A percentile compares a stretch with the other conserved stretches of the same genome.
These are phyloP conservation scores for Nematocida sp. DNA, from an alignment of 371 early-diverging fungal species.

Conservation along the genomic window DNA sequence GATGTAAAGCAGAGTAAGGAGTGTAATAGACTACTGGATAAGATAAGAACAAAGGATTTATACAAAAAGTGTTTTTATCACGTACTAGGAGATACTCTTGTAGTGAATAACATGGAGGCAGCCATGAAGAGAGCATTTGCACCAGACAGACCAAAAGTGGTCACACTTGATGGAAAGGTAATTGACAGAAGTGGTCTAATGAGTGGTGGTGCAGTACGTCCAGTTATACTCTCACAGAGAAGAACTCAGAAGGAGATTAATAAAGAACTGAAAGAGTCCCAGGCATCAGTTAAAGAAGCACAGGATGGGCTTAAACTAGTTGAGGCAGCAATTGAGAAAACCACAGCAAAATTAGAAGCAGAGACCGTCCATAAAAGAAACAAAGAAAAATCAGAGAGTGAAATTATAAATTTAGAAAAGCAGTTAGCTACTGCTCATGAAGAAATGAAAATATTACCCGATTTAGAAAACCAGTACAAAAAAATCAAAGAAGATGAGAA, in stretches of 20 bases:
- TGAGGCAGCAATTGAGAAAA: constrained; percentile 25
- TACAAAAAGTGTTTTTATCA: constrained; percentile 84
- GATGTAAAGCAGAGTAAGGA: constrained; percentile 68
- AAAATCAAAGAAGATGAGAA: constrained; percentile 71
- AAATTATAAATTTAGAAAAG: constrained; percentile 20
- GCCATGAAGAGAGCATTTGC: constrained; percentile 86
- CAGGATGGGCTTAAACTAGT: constrained; percentile 19
- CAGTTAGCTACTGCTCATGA: constrained; percentile 74
- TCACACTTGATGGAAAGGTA: constrained; percentile 88
- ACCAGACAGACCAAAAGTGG: constrained; percentile 78
- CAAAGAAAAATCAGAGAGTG: background rate
- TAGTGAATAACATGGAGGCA: constrained; percentile 79
- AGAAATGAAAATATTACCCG: constrained; percentile 73
- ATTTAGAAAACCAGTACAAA: constrained; percentile 74
- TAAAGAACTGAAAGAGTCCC: constrained; percentile 71
- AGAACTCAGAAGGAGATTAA: constrained; percentile 71
- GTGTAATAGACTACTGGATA: constrained; percentile 77
- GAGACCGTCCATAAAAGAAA: background rate
- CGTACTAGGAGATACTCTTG: constrained; percentile 83
- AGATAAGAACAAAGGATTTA: constrained; percentile 76
- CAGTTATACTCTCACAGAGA: constrained; percentile 62
- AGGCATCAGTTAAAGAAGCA: constrained; percentile 34
- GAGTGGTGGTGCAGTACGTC: constrained; percentile 67
- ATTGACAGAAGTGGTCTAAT: constrained; percentile 93
- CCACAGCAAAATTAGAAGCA: background rate